Percentiles rank a stretch among this genome's conserved stretches.
Evolutionary conservation across 257 asterid genomes (phyloP).

Genomic region (Scutellaria barbata): DNA sequence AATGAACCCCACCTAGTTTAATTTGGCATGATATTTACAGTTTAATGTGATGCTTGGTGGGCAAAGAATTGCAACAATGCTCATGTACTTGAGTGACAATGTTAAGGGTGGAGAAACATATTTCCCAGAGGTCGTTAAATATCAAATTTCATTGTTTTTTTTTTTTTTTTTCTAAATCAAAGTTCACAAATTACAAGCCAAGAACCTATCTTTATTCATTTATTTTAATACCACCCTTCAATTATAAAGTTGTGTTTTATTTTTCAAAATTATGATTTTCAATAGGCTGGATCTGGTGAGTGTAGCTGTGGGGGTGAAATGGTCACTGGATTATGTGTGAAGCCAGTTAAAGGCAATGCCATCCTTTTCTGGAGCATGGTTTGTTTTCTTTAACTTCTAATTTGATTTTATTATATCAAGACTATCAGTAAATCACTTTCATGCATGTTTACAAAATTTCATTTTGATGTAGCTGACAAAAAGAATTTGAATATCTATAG

Average conservation of each 20-base stretch:
- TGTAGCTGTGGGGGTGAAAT: conserved; percentile 67
- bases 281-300: conserved; percentile 54
- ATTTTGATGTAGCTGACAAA: too few species aligned
- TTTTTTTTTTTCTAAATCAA: too few species aligned
- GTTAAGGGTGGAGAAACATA: conserved; percentile 65
- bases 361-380: conserved; percentile 77
- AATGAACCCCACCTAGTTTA: too few species aligned
- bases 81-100: conserved; percentile 55
- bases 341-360: conserved; percentile 64
- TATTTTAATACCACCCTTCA: not conserved
- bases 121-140: conserved; percentile 47
- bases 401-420: too few species aligned
- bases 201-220: too few species aligned
- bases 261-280: not conserved
- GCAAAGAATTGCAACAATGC: conserved; percentile 62
- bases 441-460: too few species aligned
- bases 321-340: conserved; percentile 60
- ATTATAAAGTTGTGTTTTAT: not conserved
- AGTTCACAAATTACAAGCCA: too few species aligned
- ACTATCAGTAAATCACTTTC: too few species aligned
- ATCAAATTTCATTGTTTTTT: too few species aligned
- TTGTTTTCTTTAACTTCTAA: too few species aligned
- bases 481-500: too few species aligned
- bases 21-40: conserved; percentile 32
- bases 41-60: conserved; percentile 56